Evolutionary conservation across 169 alveolate species (phyloP).

Genomic region (Ichthyophthirius multifiliis): DNA sequence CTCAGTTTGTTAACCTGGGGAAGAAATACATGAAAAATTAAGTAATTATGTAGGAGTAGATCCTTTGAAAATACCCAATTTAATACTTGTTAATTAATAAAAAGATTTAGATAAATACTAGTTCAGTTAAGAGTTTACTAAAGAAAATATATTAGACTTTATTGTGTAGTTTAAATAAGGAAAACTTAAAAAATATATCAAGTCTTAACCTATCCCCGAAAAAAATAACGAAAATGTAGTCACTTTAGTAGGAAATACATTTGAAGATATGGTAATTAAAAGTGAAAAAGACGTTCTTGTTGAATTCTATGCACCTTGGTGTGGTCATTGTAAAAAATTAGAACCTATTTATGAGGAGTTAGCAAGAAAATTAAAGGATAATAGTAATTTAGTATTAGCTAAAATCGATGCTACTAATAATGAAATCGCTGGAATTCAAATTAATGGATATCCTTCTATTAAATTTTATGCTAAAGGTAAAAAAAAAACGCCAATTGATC

Average conservation of each 20-base stretch:
- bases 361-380: constrained; percentile 52
- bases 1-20: constrained; percentile 48
- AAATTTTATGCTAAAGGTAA: constrained; percentile 68
- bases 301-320: constrained; percentile 82
- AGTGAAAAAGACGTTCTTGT: constrained; percentile 53
- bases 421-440: constrained; percentile 57
- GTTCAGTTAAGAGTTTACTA: no score
- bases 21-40: constrained; percentile 66
- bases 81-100: constrained; percentile 52
- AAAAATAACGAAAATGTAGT: constrained; percentile 35
- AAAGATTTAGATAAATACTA: constrained; percentile 54
- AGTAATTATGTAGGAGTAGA: constrained; percentile 72
- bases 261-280: constrained; percentile 43
- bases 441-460: constrained; percentile 89
- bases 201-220: no score
- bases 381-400: constrained; percentile 57
- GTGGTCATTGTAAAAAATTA: constrained; percentile 78
- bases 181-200: no score
- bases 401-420: constrained; percentile 72
- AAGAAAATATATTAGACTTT: no score
- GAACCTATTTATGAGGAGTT: constrained; percentile 68
- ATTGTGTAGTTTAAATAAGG: no score
- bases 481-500: constrained; percentile 49
- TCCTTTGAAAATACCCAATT: constrained; percentile 51
- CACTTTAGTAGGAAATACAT: constrained; percentile 43